Evolutionary conservation across 148 eudicot genomes (phyloP).

Genomic region (Beta vulgaris): DNA sequence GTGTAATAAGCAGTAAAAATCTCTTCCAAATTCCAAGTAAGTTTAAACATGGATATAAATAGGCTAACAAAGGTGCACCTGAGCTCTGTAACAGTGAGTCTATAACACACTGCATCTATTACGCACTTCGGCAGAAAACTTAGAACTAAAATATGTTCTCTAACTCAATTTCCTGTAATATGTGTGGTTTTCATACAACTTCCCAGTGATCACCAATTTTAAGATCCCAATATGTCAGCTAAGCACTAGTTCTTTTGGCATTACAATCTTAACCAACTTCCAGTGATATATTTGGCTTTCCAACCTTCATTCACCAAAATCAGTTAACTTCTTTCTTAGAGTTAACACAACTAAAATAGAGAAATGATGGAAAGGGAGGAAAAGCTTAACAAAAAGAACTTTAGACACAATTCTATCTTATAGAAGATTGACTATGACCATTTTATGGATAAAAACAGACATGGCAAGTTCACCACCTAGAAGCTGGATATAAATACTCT

Average conservation of each 20-base stretch:
- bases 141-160: neutral
- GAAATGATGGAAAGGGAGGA: neutral
- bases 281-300: too few relatives aligned
- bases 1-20: neutral
- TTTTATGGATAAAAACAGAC: neutral
- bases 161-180: neutral
- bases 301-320: too few relatives aligned
- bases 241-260: neutral
- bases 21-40: neutral
- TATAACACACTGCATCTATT: neutral
- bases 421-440: neutral
- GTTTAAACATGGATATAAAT: neutral
- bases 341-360: too few relatives aligned
- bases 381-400: too few relatives aligned
- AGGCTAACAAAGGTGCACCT: neutral
- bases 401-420: neutral
- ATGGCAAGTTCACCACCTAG: neutral
- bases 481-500: neutral
- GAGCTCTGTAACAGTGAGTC: neutral
- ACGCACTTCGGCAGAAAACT: neutral
- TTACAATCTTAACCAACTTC: neutral
- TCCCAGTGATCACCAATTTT: neutral
- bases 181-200: neutral
- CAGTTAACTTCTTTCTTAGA: too few relatives aligned
- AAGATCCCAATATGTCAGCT: neutral